A percentile compares a stretch with the other conserved stretches of the same genome.
Conservation (phyloP, 805 yeast genomes). For the Yamadazyma laniorum region DNA sequence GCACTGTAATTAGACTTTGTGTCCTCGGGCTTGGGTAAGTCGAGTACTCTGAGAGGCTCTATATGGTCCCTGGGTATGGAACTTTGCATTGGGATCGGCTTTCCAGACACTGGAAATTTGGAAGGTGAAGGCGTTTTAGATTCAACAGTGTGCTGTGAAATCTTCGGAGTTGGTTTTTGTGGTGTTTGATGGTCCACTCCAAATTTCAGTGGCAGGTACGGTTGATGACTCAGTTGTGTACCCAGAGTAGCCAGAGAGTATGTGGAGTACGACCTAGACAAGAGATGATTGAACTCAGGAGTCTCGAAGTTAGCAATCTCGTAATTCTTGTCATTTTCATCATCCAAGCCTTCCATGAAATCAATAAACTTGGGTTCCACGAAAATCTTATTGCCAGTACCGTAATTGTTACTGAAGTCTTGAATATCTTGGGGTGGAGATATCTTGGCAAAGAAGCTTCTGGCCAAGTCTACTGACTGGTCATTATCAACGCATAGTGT, state of each 20-base stretch:
- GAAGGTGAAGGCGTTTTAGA: conserved; percentile 6
- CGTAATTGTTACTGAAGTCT: conserved; percentile 50
- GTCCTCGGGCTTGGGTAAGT: conserved; percentile 17
- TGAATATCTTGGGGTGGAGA: conserved; percentile 59
- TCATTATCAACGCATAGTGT: conserved; percentile 78
- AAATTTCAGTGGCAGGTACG: neutral
- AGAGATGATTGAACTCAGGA: conserved; percentile 31
- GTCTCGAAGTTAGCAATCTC: conserved; percentile 28
- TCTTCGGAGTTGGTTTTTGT: neutral
- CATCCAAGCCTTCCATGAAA: conserved; percentile 41
- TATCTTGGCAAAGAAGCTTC: conserved; percentile 66
- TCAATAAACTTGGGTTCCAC: conserved; percentile 65
- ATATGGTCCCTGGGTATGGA: no score
- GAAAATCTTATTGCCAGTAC: conserved; percentile 63
- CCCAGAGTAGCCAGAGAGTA: conserved; percentile 23
- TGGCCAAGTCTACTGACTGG: conserved; percentile 67
- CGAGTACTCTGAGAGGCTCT: conserved; percentile 5
- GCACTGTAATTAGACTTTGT: conserved; percentile 15
- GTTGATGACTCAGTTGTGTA: conserved; percentile 6
- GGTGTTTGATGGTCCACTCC: neutral
- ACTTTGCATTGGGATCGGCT: conserved; percentile 7
- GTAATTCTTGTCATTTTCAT: conserved; percentile 18
- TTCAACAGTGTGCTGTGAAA: neutral
- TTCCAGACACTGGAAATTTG: conserved; percentile 7
- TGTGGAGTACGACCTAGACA: conserved; percentile 28